A percentile compares a stretch with the other conserved stretches of the same genome.
These are phyloP conservation scores for Suhomyces coccinellae DNA, from an alignment of 1,139 yeast species.

Conservation along the genomic window DNA sequence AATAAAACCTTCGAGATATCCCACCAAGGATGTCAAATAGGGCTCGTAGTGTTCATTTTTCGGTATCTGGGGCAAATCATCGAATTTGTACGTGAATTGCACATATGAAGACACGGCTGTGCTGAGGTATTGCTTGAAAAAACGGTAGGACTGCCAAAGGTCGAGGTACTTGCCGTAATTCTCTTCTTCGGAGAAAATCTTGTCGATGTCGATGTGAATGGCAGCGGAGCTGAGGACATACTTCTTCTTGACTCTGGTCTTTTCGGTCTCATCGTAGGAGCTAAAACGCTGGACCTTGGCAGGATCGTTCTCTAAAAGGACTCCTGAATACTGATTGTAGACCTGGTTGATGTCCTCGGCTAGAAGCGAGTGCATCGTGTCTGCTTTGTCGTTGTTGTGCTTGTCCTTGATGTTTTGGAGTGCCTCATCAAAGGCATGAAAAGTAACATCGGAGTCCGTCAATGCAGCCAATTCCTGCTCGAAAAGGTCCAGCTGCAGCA, in stretches of 20 bases:
- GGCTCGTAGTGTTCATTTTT: slow-evolving; percentile 36
- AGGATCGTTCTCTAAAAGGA: slow-evolving; percentile 14
- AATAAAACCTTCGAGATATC: slow-evolving; percentile 33
- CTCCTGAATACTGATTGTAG: slow-evolving; percentile 42
- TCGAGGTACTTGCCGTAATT: slow-evolving; percentile 66
- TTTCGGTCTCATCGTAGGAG: slow-evolving; percentile 18
- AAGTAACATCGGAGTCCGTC: slow-evolving; percentile 28
- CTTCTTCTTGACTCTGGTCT: slow-evolving; percentile 33
- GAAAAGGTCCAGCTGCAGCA: slow-evolving; percentile 19
- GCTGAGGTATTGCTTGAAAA: slow-evolving; percentile 49
- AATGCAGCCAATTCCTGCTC: slow-evolving; percentile 25
- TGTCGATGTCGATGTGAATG: slow-evolving; percentile 46
- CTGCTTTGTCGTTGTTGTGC: slow-evolving; percentile 19
- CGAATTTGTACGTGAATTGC: slow-evolving; percentile 51
- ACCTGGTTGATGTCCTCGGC: slow-evolving; percentile 34
- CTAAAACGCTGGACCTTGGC: slow-evolving; percentile 8
- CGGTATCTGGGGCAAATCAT: slow-evolving; percentile 33
- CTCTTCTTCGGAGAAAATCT: slow-evolving; percentile 60
- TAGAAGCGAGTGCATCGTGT: slow-evolving; percentile 9
- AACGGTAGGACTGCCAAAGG: slow-evolving; percentile 48
- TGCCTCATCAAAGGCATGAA: slow-evolving; percentile 46
- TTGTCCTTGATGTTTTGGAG: slow-evolving; percentile 34
- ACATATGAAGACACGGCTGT: slow-evolving; percentile 40
- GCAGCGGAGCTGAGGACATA: slow-evolving; percentile 52
- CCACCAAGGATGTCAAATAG: slow-evolving; percentile 33